These are phyloP conservation scores for Ananas comosus DNA, from an alignment of 176 grass and related monocot species.

Conservation along the genomic window DNA sequence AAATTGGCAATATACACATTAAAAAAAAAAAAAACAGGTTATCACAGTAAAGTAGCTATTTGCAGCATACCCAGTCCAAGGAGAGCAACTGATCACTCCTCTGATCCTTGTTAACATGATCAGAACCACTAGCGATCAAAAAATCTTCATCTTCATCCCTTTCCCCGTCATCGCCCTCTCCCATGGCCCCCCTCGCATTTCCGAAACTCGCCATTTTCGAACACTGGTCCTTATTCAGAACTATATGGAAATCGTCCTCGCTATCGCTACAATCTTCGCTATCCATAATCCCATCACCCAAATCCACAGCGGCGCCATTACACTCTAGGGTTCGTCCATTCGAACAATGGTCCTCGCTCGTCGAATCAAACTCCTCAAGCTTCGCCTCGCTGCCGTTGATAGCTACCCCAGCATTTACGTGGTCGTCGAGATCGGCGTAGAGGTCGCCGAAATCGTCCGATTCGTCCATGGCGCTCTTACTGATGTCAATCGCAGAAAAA, in stretches of 20 bases:
- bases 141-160: conserved; percentile 7
- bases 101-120: conserved; percentile 2
- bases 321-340: conserved; percentile 12
- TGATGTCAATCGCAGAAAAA: no score
- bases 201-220: conserved; percentile 3
- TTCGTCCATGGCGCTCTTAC: background rate
- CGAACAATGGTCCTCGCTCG: conserved; percentile 22
- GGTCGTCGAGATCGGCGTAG: conserved; percentile 66
- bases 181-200: conserved; percentile 1
- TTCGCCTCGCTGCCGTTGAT: conserved; percentile 26
- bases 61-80: background rate
- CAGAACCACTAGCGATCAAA: background rate
- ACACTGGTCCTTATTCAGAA: conserved; percentile 52
- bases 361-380: conserved; percentile 38
- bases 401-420: conserved; percentile 36
- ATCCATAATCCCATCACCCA: conserved; percentile 31
- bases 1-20: background rate
- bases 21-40: background rate
- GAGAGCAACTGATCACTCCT: background rate
- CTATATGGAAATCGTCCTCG: conserved; percentile 64
- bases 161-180: conserved; percentile 27
- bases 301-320: conserved; percentile 34
- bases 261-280: conserved; percentile 45
- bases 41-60: background rate
- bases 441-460: conserved; percentile 52